Conservation (phyloP, 164 flowering plant species). For the Platanus orientalis region DNA sequence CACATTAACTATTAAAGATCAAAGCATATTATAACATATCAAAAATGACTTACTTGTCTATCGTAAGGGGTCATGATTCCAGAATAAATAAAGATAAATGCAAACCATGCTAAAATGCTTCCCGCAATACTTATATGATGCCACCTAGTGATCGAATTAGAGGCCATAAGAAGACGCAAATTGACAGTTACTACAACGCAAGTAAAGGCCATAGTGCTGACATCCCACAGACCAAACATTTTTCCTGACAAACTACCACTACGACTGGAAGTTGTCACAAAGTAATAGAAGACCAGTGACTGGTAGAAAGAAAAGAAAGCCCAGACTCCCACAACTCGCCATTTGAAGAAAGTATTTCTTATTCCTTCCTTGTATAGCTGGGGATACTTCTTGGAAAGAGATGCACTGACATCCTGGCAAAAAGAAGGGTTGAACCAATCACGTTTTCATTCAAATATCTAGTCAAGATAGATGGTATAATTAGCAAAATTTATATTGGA, state of each 20-base stretch:
- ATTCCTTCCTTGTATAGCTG: slow-evolving; percentile 85
- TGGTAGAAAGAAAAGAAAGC: slow-evolving; percentile 82
- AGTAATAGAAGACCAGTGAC: slow-evolving; percentile 67
- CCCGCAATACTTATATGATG: slow-evolving; percentile 82
- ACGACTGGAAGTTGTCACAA: slow-evolving; percentile 50
- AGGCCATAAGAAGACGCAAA: slow-evolving; percentile 78
- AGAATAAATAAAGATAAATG: slow-evolving; percentile 77
- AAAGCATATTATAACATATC: not conserved
- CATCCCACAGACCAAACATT: slow-evolving; percentile 89
- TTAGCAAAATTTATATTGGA: not conserved
- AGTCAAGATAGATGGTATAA: not conserved
- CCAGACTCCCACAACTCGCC: slow-evolving; percentile 81
- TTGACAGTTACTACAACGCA: slow-evolving; percentile 87
- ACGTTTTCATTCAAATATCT: not conserved
- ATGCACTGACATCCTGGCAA: slow-evolving; percentile 85
- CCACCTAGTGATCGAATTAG: slow-evolving; percentile 86
- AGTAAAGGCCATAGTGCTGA: slow-evolving; percentile 92
- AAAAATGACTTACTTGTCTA: slow-evolving; percentile 43
- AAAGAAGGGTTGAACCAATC: slow-evolving; percentile 5
- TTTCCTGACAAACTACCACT: slow-evolving; percentile 63
- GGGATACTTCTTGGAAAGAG: slow-evolving; percentile 90
- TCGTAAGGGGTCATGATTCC: slow-evolving; percentile 51
- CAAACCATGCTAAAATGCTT: slow-evolving; percentile 86
- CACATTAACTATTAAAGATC: not conserved
- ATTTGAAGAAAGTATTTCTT: slow-evolving; percentile 68